Conservation (phyloP, 106 monocot species). For the Dactylorhiza incarnata region DNA sequence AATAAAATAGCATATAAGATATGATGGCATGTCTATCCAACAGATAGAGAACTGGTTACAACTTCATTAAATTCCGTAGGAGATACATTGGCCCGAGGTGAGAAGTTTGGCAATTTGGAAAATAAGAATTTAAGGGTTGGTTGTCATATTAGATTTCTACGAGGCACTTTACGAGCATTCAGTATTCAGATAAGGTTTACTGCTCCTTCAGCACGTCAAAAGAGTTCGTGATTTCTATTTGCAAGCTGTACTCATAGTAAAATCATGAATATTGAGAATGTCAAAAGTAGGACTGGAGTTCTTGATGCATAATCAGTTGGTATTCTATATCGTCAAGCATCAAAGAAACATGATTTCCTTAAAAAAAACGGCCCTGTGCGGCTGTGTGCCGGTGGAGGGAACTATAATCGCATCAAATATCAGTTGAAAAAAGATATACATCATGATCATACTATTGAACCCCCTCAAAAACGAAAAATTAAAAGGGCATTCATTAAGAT, state of each 20-base stretch:
- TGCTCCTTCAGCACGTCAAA: background rate
- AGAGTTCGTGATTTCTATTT: background rate
- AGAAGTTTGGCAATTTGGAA: too few relatives aligned
- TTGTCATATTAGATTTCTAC: too few relatives aligned
- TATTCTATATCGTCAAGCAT: background rate
- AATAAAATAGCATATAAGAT: too few relatives aligned
- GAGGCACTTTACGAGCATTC: too few relatives aligned
- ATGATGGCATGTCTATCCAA: too few relatives aligned
- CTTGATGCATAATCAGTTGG: too few relatives aligned
- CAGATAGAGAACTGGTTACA: too few relatives aligned
- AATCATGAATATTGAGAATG: background rate
- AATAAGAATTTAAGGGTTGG: too few relatives aligned
- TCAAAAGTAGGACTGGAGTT: background rate
- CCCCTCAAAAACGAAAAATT: background rate
- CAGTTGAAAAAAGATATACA: background rate
- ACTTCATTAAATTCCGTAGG: too few relatives aligned
- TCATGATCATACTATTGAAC: background rate
- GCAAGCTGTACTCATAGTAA: background rate
- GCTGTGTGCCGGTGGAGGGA: too few relatives aligned
- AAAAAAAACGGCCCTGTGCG: too few relatives aligned
- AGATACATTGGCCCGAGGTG: too few relatives aligned
- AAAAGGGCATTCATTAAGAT: background rate
- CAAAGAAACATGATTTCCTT: background rate
- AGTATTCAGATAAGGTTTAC: background rate
- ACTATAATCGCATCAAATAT: background rate